These are phyloP conservation scores for Rhizopogon vulgaris DNA, from an alignment of 768 basidiomycete genomes.

Conservation along the genomic window DNA sequence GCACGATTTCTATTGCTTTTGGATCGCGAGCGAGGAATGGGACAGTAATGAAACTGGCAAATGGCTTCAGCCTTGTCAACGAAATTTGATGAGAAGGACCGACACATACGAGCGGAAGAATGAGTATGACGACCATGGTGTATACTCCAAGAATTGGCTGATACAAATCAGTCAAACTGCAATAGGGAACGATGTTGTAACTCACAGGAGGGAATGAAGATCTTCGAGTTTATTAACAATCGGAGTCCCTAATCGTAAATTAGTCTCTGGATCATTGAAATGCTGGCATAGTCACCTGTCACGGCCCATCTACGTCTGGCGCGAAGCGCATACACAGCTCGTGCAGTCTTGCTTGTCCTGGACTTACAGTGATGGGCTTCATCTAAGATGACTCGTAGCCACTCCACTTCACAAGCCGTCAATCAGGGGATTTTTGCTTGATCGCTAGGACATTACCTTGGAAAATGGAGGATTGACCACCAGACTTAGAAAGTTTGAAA, in stretches of 20 bases:
- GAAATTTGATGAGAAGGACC: neutral
- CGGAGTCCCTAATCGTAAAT: conserved; percentile 63
- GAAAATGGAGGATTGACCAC: conserved; percentile 52
- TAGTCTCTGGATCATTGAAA: neutral
- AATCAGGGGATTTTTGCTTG: neutral
- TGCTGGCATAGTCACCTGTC: conserved; percentile 46
- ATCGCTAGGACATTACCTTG: conserved; percentile 45
- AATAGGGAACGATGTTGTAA: neutral
- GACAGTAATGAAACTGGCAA: conserved; percentile 73
- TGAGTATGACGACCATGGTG: conserved; percentile 74
- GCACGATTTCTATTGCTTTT: conserved; percentile 91
- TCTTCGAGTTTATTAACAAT: conserved; percentile 94
- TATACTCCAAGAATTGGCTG: conserved; percentile 73
- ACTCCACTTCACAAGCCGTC: conserved; percentile 48
- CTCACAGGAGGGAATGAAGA: conserved; percentile 74
- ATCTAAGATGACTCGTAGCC: conserved; percentile 81
- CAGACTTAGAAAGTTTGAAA: conserved; percentile 57
- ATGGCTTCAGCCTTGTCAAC: conserved; percentile 1
- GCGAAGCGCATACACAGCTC: conserved; percentile 79
- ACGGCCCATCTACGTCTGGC: conserved; percentile 86
- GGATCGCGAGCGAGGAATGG: conserved; percentile 90
- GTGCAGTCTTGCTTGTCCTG: conserved; percentile 79
- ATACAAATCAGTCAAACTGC: neutral
- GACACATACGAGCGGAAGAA: conserved; percentile 81
- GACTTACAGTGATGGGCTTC: conserved; percentile 97